phyloP scores from a whole-genome alignment of 768 basidiomycete genomes.

The Coprinopsis cinerea region DNA sequence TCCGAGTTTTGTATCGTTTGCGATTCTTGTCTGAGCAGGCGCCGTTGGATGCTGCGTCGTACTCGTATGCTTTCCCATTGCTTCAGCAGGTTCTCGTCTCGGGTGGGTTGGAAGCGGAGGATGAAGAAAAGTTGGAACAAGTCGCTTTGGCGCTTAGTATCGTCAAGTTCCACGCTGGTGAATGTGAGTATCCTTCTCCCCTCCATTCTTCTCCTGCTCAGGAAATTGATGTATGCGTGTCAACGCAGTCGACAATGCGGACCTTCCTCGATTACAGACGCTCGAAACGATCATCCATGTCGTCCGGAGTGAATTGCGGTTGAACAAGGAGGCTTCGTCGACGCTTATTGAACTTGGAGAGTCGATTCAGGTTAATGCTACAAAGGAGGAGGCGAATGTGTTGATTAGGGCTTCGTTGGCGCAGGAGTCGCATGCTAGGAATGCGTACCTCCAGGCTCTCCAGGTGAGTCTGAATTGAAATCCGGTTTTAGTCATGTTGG shows the following conservation, averaged over 20 bases:
- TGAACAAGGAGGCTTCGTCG: constrained; percentile 79
- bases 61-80: constrained; percentile 75
- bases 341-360: constrained; percentile 77
- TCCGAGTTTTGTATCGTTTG: constrained; percentile 82
- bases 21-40: constrained; percentile 75
- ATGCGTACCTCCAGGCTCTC: constrained; percentile 84
- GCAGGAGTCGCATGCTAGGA: constrained; percentile 86
- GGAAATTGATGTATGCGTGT: neutral
- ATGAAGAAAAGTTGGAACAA: constrained; percentile 75
- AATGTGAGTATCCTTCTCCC: constrained; percentile 48
- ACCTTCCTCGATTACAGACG: constrained; percentile 70
- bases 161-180: constrained; percentile 63
- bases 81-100: constrained; percentile 58
- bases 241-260: constrained; percentile 52
- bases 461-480: constrained; percentile 54
- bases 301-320: constrained; percentile 70
- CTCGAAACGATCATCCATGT: constrained; percentile 67
- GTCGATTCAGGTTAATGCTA: constrained; percentile 63
- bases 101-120: constrained; percentile 66
- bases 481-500: neutral
- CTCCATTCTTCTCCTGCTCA: neutral
- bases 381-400: constrained; percentile 53
- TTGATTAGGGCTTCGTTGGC: constrained; percentile 69
- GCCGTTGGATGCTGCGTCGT: constrained; percentile 82
- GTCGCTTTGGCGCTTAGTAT: constrained; percentile 68